Evolutionary conservation across 139 green algal genomes (phyloP).

Genomic region (Zygnema cylindricum): DNA sequence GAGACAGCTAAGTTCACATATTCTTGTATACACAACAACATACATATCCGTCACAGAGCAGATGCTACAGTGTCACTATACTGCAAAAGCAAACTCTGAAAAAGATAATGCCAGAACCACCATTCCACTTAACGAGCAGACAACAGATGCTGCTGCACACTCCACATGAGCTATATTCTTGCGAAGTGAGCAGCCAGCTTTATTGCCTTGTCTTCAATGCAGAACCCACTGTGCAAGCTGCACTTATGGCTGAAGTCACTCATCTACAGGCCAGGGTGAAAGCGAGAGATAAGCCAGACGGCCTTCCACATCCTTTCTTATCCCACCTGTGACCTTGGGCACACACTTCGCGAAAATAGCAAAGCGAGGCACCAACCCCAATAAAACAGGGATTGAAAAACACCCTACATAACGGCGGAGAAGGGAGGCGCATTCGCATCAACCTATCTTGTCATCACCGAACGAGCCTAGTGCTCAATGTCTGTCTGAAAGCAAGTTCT

Average conservation of each 20-base stretch:
- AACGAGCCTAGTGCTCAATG: background rate
- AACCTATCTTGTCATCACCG: background rate
- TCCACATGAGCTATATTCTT: too few relatives aligned
- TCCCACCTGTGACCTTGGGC: background rate
- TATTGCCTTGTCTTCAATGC: background rate
- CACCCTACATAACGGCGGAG: background rate
- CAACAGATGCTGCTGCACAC: too few relatives aligned
- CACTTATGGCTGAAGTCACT: slow-evolving; percentile 1
- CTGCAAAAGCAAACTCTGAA: too few relatives aligned
- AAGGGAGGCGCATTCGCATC: background rate
- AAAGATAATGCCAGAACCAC: too few relatives aligned
- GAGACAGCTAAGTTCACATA: too few relatives aligned
- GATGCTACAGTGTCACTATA: too few relatives aligned
- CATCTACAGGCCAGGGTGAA: background rate
- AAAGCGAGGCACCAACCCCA: background rate
- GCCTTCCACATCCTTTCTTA: background rate
- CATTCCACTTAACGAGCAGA: too few relatives aligned
- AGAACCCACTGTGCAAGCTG: background rate
- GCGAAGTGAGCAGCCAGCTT: background rate
- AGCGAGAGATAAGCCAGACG: background rate
- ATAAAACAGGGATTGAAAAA: background rate
- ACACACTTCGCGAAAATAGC: background rate
- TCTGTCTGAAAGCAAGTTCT: background rate
- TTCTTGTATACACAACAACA: too few relatives aligned
- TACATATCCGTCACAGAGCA: too few relatives aligned